Evolutionary conservation across 179 eudicot species (phyloP).

Genomic region (Spinacia oleracea): DNA sequence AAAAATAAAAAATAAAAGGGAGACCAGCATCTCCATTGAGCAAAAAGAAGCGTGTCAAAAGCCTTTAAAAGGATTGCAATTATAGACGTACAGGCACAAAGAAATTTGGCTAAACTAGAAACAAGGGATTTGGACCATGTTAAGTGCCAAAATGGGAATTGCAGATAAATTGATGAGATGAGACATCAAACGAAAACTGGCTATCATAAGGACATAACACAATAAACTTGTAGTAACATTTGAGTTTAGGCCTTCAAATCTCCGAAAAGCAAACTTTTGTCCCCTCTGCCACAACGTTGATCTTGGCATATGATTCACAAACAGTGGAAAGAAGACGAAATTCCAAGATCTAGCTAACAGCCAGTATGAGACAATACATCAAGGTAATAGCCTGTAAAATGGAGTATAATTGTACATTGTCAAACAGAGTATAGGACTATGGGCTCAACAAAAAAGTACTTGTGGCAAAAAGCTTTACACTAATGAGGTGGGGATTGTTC

Average conservation of each 20-base stretch:
- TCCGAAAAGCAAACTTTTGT: background rate
- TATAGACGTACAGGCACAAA: background rate
- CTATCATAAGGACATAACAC: background rate
- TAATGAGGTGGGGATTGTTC: background rate
- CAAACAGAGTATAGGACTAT: background rate
- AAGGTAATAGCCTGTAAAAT: background rate
- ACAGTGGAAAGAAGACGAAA: background rate
- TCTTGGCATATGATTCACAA: background rate
- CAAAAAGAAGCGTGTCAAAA: no score
- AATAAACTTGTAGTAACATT: no score
- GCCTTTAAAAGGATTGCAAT: no score
- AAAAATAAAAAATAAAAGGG: no score
- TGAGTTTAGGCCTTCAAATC: background rate
- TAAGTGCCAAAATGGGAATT: background rate
- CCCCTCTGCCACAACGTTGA: background rate
- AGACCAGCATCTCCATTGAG: background rate
- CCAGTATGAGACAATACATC: background rate
- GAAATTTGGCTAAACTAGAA: background rate
- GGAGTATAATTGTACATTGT: background rate
- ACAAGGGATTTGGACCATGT: slow-evolving; percentile 11
- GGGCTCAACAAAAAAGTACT: background rate
- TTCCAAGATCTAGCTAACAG: background rate
- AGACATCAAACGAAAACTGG: background rate
- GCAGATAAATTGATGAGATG: background rate
- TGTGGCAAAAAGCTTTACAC: background rate